Base-by-base conservation (phyloP, 2,329 filamentous ascomycete species). In the Chaetomium strumarium region DNA sequence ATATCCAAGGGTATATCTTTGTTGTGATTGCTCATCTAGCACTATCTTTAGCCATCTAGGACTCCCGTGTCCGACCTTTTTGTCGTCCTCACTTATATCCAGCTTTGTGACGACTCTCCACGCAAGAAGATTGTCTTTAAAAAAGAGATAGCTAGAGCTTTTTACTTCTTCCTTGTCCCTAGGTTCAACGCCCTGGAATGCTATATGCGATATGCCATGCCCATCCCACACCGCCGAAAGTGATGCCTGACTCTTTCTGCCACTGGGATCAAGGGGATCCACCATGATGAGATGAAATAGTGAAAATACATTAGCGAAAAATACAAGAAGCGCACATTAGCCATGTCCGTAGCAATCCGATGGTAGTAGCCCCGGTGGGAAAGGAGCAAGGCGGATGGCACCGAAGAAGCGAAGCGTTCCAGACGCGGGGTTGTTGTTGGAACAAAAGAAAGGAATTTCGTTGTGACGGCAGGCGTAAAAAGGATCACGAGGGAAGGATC, bases 391-490 rank as follows among this genome's bases (percentile, higher is more conserved):
- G 14, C 12, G 16, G 36, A 40, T 36, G 16, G 30, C 11, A 29
- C 38, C 39, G 24, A 51, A 40, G 50, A 55, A 33, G 11, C 29
- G 31, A 49, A 45, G 49, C 53, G 53, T 56, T 10, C 53, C 53
- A 20, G 51, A 51, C 47, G 48, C 51, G 34, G 29, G 19, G 2
- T 2, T n/a, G n/a, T n/a, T n/a, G n/a, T 12, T 36, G 33, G 12
- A 31, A 55, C 45, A 52, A 46, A 52, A 37, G 45, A 42, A 14
- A 50, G 43, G 17, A 47, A 51, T 37, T 10, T 12, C 44, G 41
- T 5, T 17, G 17, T 19, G 40, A 17, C 20, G 17, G 20, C 16
- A 16, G 13, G 12, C 13, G 11, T 39, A 48, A 50, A 48, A 50
- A 39, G 50, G 45, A 41, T 48, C 13, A 16, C 50, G 45, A 41